Base-by-base conservation (phyloP, 2,329 filamentous ascomycete species). In the Ophiosphaerella herpotricha region DNA sequence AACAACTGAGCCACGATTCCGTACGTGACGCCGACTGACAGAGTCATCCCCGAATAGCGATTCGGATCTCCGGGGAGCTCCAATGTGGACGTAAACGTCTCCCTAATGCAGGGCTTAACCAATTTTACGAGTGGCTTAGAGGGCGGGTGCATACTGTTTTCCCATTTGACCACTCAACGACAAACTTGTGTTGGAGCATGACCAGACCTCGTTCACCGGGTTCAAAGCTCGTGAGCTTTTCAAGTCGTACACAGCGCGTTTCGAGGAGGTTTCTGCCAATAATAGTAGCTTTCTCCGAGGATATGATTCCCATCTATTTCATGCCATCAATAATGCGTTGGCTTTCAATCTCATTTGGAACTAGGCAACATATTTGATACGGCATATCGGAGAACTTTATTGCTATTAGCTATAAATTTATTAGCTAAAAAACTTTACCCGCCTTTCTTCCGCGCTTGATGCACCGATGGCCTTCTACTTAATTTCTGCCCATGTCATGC, bases 141-240 rank as follows among this genome's bases (percentile, higher is more conserved):
- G n/a, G 39, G 32, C 21, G 26, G 32, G 16, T 5, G 32, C 29
- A 12, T 52, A 52, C 43, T 23, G 13, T 44, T 4, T 44, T 36
- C 21, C 49, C 39, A 37, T 45, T 18, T 5, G 4, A 6, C 44
- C 44, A 48, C 23, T 52, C 49, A 23, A 52, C 34, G 18, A 48
- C 44, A 24, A 52, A 52, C 44, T 48, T 52, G 41, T 52, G 49
- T 32, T 52, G 34, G 18, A 52, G 45, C 39, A 47, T 52, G 23
- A 52, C 49, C 14, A 44, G 29, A 14, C 35, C 41, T 18, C 41
- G 29, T 31, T 48, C 38, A 8, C 45, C 31, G 16, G 39, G 29
- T 13, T 18, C 24, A 32, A 47, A 54, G 36, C 47, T 43, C 26
- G 43, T 38, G 16, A 49, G 46, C 29, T 43, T 45, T 34, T 49